Percentiles rank a stretch among this genome's conserved stretches.
phyloP scores from a whole-genome alignment of 106 monocot species.

The Dendrobium nobile region DNA sequence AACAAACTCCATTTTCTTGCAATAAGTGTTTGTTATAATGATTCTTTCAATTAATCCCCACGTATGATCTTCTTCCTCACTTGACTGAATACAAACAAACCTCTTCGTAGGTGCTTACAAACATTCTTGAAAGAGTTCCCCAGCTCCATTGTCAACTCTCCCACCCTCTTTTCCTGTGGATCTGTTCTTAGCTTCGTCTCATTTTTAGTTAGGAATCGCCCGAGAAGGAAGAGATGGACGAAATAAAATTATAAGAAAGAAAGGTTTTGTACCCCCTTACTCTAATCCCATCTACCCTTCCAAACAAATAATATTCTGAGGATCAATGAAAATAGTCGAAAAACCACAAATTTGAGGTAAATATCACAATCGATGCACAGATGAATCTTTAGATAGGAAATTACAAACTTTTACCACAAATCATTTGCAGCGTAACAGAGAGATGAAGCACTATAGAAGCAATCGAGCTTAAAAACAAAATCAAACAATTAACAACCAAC shows the following conservation, averaged over 20 bases:
- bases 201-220: too few relatives aligned
- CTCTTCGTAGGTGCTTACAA: too few relatives aligned
- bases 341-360: not conserved
- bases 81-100: too few relatives aligned
- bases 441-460: not conserved
- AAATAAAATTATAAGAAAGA: not conserved
- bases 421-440: not conserved
- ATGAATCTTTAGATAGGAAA: not conserved
- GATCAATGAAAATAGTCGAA: not conserved
- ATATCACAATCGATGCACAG: not conserved
- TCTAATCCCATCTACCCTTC: not conserved
- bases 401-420: not conserved
- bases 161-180: too few relatives aligned
- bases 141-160: too few relatives aligned
- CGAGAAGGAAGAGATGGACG: too few relatives aligned
- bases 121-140: too few relatives aligned
- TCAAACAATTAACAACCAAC: not conserved
- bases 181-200: too few relatives aligned
- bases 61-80: too few relatives aligned
- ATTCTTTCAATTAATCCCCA: too few relatives aligned
- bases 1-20: too few relatives aligned
- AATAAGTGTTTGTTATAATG: too few relatives aligned
- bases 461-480: not conserved
- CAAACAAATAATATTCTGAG: not conserved
- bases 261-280: not conserved